Base-by-base conservation (phyloP, 345 rosid genomes). In the Eucalyptus polybractea region DNA sequence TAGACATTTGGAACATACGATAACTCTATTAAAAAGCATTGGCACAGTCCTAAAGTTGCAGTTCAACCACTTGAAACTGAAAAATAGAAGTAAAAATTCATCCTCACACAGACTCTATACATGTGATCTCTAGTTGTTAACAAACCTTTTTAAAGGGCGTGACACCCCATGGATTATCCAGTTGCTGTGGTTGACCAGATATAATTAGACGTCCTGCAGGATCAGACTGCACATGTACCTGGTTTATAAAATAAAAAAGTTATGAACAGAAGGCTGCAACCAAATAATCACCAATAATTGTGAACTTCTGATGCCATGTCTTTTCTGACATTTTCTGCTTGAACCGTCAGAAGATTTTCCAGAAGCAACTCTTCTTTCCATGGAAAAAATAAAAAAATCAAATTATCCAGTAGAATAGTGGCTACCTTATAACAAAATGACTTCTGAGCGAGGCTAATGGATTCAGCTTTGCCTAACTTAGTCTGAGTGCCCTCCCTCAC, bases 161-260 rank as follows among this genome's bases (percentile, higher is more conserved):
- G 87, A 95, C 94, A 47, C 97, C 97, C 97, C 96, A 94, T 69
- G 95, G 96, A 90, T 95, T 95, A 90, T 95, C 95, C 88, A 93
- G 90, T 87, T 95, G 93, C 92, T 93, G 92, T 25, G 96, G 97
- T 47, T 94, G 93, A 86, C 97, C 97, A 29, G 96, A 92, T 94
- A 95, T 95, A 65, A 95, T 93, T 89, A 95, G 92, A 14, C 95
- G 96, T 67, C 97, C 96, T 33, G 92, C 95, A 87, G 97, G 96
- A 92, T 95, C 97, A n/a, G 96, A 94, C 88, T 95, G 97, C 89
- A 95, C 95, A 27, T 93, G 95, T 76, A 95, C 96, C 97, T 95
- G 94, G 85, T 76, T 80, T 67, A 87, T 67, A n/a, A 76, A 33
- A 37, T 56, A 8, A 21, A 50, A 67, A 56, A 37, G 86, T 80